Evolutionary conservation across 176 grass and related monocot genomes (phyloP), one percentile per base, ranked within the genome.

Genomic region (Metroxylon sagu): DNA sequence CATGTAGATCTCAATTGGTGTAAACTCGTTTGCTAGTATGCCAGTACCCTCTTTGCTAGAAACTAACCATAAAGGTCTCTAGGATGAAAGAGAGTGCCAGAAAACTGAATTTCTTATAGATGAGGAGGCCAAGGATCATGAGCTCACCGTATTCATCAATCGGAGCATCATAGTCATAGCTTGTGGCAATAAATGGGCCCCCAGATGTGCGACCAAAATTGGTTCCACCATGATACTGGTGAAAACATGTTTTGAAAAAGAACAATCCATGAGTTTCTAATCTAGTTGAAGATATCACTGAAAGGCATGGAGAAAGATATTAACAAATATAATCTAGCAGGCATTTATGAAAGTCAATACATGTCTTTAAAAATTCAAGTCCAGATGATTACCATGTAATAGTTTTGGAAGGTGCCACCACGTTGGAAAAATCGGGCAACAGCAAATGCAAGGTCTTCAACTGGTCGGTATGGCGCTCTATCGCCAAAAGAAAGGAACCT

Each of bases 151-250:
- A 98, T 75, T 98, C 93, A 50, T 98, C 93, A 69, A 98, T 85
- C 4, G 93, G 93, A 48, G 93, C 93, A 70, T 98, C 93, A 53
- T 98, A 98, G 62, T 98, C 93, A 74, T 98, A 98, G 74, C 93
- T 98, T 54, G 93, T 98, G 65, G 93, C 62, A 53, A 98, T 92
- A 83, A 98, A 92, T 2, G 93, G 93, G 0, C 93, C 93, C 0
- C 93, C 93, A 2, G 93, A 29, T 75, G 81, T 83, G 54, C 87
- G 84, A 3, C 60, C 87, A 25, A 98, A 80, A 70, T 98, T 98
- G 57, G 93, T 98, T 26, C 93, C 93, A 4, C 93, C 93, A 3
- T 98, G 93, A 53, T 98, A 98, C 93, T 98, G 70, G 53, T 29
- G 73, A 64, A 57, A 39, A 52, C 57, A 75, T 35, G 10, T 14